Conservation (phyloP, 139 green algal species). For the Chlorella sp. region DNA sequence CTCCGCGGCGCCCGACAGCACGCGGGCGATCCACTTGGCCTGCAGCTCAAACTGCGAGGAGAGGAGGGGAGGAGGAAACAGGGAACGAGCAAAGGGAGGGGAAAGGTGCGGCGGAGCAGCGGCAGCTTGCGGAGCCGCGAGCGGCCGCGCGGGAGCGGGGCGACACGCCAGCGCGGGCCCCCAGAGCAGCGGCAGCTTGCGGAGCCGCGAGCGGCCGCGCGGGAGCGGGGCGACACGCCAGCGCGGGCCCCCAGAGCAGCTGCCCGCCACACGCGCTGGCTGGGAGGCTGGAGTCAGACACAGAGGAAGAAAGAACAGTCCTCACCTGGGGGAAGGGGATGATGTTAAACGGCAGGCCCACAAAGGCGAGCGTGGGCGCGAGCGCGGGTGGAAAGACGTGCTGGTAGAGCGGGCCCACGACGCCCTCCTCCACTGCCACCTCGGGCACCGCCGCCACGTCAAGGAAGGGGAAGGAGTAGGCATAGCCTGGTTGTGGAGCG, state of each 20-base stretch:
- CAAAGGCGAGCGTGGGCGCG: conserved; percentile 64
- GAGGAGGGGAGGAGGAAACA: background rate
- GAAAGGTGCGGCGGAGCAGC: no score
- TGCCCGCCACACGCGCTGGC: no score
- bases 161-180: background rate
- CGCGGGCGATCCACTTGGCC: conserved; percentile 43
- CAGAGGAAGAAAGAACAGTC: no score
- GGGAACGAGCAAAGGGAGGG: background rate
- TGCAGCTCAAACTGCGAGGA: conserved; percentile 70
- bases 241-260: background rate
- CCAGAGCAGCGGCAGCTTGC: conserved; percentile 33
- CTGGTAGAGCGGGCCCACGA: conserved; percentile 61
- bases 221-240: no score
- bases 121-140: no score
- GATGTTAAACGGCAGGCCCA: conserved; percentile 76
- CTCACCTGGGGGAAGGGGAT: no score
- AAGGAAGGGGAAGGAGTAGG: conserved; percentile 71
- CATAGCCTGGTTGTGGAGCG: conserved; percentile 59
- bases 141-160: no score
- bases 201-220: no score
- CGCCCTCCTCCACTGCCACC: conserved; percentile 52
- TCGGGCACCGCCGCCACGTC: no score
- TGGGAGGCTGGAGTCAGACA: no score
- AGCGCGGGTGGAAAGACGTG: conserved; percentile 60
- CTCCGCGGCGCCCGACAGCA: conserved; percentile 37